Base-by-base conservation (phyloP, 2,329 filamentous ascomycete species). In the Colletotrichum godetiae region DNA sequence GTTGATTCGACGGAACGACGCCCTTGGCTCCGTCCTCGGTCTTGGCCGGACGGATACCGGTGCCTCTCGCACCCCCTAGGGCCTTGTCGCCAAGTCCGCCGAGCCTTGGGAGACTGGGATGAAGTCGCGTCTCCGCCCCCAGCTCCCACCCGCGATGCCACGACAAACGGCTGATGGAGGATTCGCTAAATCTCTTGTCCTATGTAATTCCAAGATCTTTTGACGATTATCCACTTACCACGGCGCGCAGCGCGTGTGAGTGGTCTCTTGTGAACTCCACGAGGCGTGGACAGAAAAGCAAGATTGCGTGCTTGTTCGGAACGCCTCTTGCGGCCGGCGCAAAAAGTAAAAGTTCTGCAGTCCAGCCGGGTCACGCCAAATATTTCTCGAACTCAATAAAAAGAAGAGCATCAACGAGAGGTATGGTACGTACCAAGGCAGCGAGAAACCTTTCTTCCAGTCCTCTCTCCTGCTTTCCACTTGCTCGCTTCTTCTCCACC, bases 161-260 rank as follows among this genome's bases (percentile, higher is more conserved):
- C 53, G 27, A 33, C n/a, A 27, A 63, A 22, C 33, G 7, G 29
- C 49, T 56, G 49, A 29, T 37, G 49, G 61, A 61, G 67, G 67
- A 49, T 65, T 58, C 71, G 35, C 61, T 66, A 57, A 71, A 56
- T n/a, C 60, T 73, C 71, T 73, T 73, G 71, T 71, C 71, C 46
- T 73, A 73, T 67, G 71, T 73, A 66, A 70, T 73, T 55, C 67
- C 70, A 66, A 73, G 71, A 70, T 56, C 61, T 33, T 56, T 42
- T 24, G 15, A 4, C 5, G 5, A 42, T 60, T 49, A 8, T 7
- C 27, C 37, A 27, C 46, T 29, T 53, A 13, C 31, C 33, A 27
- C 42, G 37, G 37, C 15, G 15, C 37, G 37, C 15, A 29, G 58
- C 37, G 24, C 13, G 24, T 33, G 46, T 27, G 49, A 61, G 13